phyloP scores from a whole-genome alignment of 2,329 filamentous ascomycete species.

The Epichloe festucae region DNA sequence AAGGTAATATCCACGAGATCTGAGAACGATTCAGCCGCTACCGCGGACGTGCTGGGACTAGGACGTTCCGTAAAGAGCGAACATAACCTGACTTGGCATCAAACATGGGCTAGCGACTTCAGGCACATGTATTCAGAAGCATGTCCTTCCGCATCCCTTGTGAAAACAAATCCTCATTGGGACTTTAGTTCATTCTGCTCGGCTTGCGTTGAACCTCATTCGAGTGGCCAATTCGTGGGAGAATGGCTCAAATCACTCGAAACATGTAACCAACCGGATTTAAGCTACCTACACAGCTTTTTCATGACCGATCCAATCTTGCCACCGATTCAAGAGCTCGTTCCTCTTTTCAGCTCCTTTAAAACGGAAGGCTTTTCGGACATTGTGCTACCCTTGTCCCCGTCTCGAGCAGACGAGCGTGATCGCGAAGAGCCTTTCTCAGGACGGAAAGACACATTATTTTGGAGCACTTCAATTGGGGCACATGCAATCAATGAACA shows the following conservation, averaged over 20 bases:
- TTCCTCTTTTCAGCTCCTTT: slow-evolving; percentile 65
- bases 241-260: slow-evolving; percentile 54
- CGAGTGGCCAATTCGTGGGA: slow-evolving; percentile 50
- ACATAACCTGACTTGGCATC: neutral
- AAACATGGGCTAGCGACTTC: slow-evolving; percentile 16
- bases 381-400: slow-evolving; percentile 55
- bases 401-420: slow-evolving; percentile 28
- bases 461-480: slow-evolving; percentile 62
- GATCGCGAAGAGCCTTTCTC: slow-evolving; percentile 35
- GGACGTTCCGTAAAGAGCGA: neutral
- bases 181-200: slow-evolving; percentile 52
- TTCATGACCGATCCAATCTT: slow-evolving; percentile 51
- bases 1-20: slow-evolving; percentile 18
- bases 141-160: slow-evolving; percentile 50
- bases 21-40: slow-evolving; percentile 1
- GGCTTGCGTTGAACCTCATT: slow-evolving; percentile 49
- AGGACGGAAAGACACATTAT: slow-evolving; percentile 51
- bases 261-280: slow-evolving; percentile 65
- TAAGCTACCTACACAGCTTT: slow-evolving; percentile 61
- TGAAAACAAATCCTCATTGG: slow-evolving; percentile 47
- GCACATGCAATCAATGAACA: slow-evolving; percentile 37
- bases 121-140: slow-evolving; percentile 32
- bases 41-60: neutral
- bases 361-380: slow-evolving; percentile 63
- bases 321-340: slow-evolving; percentile 48